These are phyloP conservation scores for Trichosporon asahii DNA, from an alignment of 1,284 basidiomycete species.

Conservation along the genomic window DNA sequence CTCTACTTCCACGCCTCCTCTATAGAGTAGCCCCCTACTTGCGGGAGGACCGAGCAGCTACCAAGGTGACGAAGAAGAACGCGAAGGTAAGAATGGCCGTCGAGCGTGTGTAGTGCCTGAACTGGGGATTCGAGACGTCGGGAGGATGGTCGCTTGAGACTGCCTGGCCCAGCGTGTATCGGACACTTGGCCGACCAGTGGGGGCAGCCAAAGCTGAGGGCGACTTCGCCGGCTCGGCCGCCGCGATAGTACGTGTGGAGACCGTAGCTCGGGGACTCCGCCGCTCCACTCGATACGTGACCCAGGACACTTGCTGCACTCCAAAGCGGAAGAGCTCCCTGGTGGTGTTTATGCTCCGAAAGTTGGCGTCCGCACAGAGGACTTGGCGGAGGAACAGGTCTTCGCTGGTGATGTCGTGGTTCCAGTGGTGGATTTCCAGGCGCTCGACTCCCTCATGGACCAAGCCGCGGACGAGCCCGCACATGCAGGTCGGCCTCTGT, in stretches of 20 bases:
- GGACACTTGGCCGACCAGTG: no score
- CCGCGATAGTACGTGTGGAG: no score
- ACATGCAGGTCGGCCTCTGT: not conserved
- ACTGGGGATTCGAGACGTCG: not conserved
- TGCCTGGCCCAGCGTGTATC: no score
- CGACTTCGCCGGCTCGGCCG: no score
- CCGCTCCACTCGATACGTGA: not conserved
- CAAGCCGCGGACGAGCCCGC: not conserved
- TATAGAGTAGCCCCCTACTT: no score
- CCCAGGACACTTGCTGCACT: not conserved
- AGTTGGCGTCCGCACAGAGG: not conserved
- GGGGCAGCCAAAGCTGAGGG: no score
- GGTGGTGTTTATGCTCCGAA: not conserved
- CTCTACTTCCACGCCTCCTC: no score
- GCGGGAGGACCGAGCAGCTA: not conserved
- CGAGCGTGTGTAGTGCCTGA: not conserved
- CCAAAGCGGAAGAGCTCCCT: not conserved
- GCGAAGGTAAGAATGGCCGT: not conserved
- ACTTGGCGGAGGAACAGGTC: not conserved
- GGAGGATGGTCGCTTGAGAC: no score
- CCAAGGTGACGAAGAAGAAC: not conserved
- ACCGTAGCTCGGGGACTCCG: no score
- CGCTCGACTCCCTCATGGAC: not conserved
- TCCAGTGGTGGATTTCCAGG: not conserved
- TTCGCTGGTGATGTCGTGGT: not conserved